These are phyloP conservation scores for Epichloe bromicola DNA, from an alignment of 2,329 filamentous ascomycete species.

Conservation along the genomic window DNA sequence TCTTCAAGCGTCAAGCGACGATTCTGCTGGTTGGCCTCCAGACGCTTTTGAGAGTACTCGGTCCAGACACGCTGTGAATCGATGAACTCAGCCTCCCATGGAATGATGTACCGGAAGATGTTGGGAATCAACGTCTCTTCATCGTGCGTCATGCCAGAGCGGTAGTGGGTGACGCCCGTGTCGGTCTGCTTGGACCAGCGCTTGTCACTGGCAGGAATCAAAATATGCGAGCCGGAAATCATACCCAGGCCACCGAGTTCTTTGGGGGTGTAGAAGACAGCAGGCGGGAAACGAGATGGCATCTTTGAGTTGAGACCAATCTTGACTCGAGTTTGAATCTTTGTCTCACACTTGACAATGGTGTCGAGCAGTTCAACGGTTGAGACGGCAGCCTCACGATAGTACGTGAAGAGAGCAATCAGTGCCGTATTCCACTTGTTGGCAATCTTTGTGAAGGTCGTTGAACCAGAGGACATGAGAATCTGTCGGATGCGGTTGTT, in stretches of 20 bases:
- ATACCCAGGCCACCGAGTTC: conserved; percentile 94
- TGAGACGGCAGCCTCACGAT: conserved; percentile 91
- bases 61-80: conserved; percentile 99
- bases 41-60: conserved; percentile 94
- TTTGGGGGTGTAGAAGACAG: conserved; percentile 97
- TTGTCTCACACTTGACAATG: conserved; percentile 98
- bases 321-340: conserved; percentile 98
- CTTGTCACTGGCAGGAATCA: conserved; percentile 95
- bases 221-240: conserved; percentile 96
- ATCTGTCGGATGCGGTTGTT: conserved; percentile 98
- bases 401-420: conserved; percentile 96
- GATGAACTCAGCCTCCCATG: conserved; percentile 98
- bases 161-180: conserved; percentile 90
- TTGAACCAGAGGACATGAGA: conserved; percentile 98
- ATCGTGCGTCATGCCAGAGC: conserved; percentile 94
- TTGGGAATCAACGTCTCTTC: conserved; percentile 97
- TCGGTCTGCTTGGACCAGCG: conserved; percentile 98
- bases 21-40: conserved; percentile 96
- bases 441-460: conserved; percentile 98
- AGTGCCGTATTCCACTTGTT: conserved; percentile 99
- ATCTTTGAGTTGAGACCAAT: conserved; percentile 99
- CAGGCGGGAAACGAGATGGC: conserved; percentile 95
- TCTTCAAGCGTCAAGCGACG: conserved; percentile 88
- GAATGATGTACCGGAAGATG: conserved; percentile 98
- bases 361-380: conserved; percentile 90